Evolutionary conservation across 2,329 filamentous ascomycete species (phyloP).

Genomic region (Lachnellula arida): DNA sequence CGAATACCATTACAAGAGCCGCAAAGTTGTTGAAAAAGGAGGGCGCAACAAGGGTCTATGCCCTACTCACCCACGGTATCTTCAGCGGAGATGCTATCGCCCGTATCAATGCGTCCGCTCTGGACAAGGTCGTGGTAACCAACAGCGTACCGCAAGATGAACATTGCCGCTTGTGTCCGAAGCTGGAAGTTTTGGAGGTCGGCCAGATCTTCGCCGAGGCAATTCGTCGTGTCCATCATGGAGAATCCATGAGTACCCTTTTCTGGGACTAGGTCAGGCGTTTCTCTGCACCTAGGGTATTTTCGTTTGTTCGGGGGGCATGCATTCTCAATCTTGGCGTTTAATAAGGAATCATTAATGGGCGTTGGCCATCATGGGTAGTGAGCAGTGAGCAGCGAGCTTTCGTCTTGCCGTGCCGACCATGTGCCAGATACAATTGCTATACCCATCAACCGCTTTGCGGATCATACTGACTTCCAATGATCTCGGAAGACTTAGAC

Average conservation of each 20-base stretch:
- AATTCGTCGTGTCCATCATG: slow-evolving; percentile 92
- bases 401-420: slow-evolving; percentile 13
- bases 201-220: slow-evolving; percentile 91
- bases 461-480: slow-evolving; percentile 25
- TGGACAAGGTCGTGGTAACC: slow-evolving; percentile 92
- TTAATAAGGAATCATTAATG: slow-evolving; percentile 14
- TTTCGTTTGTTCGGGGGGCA: slow-evolving; percentile 12
- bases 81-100: slow-evolving; percentile 93
- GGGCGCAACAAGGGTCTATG: slow-evolving; percentile 86
- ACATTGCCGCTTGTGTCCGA: slow-evolving; percentile 71
- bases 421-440: slow-evolving; percentile 27
- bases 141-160: slow-evolving; percentile 90
- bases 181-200: slow-evolving; percentile 88
- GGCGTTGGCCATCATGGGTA: slow-evolving; percentile 17
- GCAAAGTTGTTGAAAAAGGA: slow-evolving; percentile 96
- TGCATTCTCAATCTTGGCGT: slow-evolving; percentile 16
- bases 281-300: slow-evolving; percentile 1
- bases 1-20: slow-evolving; percentile 93
- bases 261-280: slow-evolving; percentile 61
- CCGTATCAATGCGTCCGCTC: slow-evolving; percentile 84
- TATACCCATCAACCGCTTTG: slow-evolving; percentile 27
- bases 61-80: slow-evolving; percentile 90
- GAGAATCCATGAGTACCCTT: slow-evolving; percentile 93
- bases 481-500: slow-evolving; percentile 22
- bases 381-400: slow-evolving; percentile 9